Percentiles rank a stretch among this genome's conserved stretches.
Conservation (phyloP, 768 basidiomycete genomes). For the Heimioporus sp. region DNA sequence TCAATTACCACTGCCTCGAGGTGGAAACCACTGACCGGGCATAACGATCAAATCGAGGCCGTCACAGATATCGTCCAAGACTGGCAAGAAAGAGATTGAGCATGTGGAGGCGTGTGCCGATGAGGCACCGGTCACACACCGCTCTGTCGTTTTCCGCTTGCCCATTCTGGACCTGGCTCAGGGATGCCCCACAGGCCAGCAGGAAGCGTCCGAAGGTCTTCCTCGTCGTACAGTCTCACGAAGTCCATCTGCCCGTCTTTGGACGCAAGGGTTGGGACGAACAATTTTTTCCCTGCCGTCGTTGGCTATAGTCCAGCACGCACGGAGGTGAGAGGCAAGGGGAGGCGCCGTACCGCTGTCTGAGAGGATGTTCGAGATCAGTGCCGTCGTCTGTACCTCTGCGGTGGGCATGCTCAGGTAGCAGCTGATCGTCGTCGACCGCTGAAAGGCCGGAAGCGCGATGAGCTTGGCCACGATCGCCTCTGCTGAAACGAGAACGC, state of each 20-base stretch:
- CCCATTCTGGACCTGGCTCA: slow-evolving; percentile 53
- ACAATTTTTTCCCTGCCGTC: slow-evolving; percentile 57
- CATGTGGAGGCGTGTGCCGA: neutral
- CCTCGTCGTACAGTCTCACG: slow-evolving; percentile 53
- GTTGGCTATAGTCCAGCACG: neutral
- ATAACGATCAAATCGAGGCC: slow-evolving; percentile 62
- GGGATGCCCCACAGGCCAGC: slow-evolving; percentile 73
- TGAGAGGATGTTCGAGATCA: slow-evolving; percentile 53
- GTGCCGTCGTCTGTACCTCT: slow-evolving; percentile 57
- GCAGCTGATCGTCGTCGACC: slow-evolving; percentile 57
- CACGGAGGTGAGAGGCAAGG: neutral
- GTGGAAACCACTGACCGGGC: slow-evolving; percentile 48
- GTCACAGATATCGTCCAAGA: slow-evolving; percentile 34
- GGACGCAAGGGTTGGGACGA: slow-evolving; percentile 62
- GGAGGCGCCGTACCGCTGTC: slow-evolving; percentile 42
- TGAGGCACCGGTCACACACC: slow-evolving; percentile 40
- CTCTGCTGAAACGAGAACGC: slow-evolving; percentile 15
- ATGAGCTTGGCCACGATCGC: slow-evolving; percentile 47
- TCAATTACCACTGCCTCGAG: slow-evolving; percentile 10
- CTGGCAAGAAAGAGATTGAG: slow-evolving; percentile 15
- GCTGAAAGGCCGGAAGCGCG: slow-evolving; percentile 48
- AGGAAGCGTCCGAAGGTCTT: slow-evolving; percentile 58
- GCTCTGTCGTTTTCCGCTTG: slow-evolving; percentile 43
- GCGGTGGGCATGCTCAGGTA: slow-evolving; percentile 78
- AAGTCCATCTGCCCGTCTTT: slow-evolving; percentile 59